Evolutionary conservation across 169 alveolate genomes (phyloP).

Genomic region (Fabrea salina): DNA sequence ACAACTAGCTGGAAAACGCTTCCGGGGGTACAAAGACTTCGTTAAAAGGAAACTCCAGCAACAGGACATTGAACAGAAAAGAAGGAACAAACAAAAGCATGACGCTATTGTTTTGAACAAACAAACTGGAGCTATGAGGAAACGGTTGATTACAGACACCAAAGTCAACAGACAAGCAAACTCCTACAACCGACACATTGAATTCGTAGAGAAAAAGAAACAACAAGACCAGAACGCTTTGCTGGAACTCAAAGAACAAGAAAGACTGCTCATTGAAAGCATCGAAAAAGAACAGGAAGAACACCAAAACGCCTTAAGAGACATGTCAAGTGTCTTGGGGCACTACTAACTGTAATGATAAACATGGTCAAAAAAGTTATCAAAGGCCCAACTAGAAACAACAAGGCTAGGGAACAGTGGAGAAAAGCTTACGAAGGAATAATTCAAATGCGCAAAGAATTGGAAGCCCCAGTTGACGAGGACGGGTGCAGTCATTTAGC

Average conservation of each 20-base stretch:
- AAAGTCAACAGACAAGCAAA: too few relatives aligned
- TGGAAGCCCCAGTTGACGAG: conserved; percentile 38
- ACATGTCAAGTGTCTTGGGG: too few relatives aligned
- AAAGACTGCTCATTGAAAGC: too few relatives aligned
- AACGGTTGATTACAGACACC: too few relatives aligned
- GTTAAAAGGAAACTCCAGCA: background rate
- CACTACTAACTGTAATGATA: too few relatives aligned
- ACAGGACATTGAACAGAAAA: background rate
- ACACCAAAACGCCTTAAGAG: too few relatives aligned
- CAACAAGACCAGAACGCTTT: too few relatives aligned
- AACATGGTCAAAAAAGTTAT: conserved; percentile 23
- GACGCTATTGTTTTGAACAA: background rate
- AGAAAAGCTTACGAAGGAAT: background rate
- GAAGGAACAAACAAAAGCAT: background rate
- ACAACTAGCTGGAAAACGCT: background rate
- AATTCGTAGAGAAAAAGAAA: too few relatives aligned
- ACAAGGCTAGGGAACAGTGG: conserved; percentile 4
- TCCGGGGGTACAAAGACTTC: background rate
- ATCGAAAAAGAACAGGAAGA: too few relatives aligned
- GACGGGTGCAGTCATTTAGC: conserved; percentile 19
- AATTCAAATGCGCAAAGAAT: background rate
- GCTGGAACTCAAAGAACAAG: too few relatives aligned
- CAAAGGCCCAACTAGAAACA: conserved; percentile 7
- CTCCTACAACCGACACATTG: too few relatives aligned
- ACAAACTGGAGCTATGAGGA: background rate